A percentile compares a stretch with the other conserved stretches of the same genome.
Conservation (phyloP, 345 rosid genomes). For the Salix exigua region DNA sequence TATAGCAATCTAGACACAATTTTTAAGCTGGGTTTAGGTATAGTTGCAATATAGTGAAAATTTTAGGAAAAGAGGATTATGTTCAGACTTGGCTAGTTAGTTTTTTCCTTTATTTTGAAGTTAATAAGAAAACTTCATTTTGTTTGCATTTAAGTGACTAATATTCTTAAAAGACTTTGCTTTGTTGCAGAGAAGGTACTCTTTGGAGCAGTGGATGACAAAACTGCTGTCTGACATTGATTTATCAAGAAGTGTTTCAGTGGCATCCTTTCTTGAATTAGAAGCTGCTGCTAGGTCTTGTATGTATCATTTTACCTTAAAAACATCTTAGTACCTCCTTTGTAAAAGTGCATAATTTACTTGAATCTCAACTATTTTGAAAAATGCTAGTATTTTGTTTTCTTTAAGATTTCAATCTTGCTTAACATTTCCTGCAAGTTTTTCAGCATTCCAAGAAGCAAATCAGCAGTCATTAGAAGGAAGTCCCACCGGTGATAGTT, state of each 20-base stretch:
- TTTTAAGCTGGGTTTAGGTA: not conserved
- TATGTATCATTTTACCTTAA: slow-evolving; percentile 46
- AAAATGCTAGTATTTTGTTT: not conserved
- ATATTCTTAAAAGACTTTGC: slow-evolving; percentile 43
- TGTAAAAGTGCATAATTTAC: slow-evolving; percentile 3
- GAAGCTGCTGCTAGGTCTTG: slow-evolving; percentile 98
- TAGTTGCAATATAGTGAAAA: not conserved
- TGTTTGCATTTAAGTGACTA: slow-evolving; percentile 10
- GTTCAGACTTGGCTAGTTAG: not conserved
- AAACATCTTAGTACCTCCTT: not conserved
- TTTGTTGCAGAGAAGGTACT: slow-evolving; percentile 87
- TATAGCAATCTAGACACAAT: not conserved
- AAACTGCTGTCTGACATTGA: slow-evolving; percentile 92
- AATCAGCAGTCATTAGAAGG: slow-evolving; percentile 51
- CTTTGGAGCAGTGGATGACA: slow-evolving; percentile 95
- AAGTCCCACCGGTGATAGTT: slow-evolving; percentile 37
- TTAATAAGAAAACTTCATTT: not conserved
- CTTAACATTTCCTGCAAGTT: slow-evolving; percentile 7
- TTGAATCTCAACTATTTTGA: not conserved
- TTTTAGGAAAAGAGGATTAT: not conserved
- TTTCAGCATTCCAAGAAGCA: slow-evolving; percentile 89
- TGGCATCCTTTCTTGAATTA: slow-evolving; percentile 94
- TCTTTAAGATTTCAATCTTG: not conserved
- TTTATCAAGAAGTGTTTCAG: slow-evolving; percentile 76
- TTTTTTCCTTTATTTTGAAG: not conserved